Evolutionary conservation across 2,329 filamentous ascomycete genomes (phyloP), one percentile per base, ranked within the genome.

Genomic region (Conoideocrella luteorostrata): DNA sequence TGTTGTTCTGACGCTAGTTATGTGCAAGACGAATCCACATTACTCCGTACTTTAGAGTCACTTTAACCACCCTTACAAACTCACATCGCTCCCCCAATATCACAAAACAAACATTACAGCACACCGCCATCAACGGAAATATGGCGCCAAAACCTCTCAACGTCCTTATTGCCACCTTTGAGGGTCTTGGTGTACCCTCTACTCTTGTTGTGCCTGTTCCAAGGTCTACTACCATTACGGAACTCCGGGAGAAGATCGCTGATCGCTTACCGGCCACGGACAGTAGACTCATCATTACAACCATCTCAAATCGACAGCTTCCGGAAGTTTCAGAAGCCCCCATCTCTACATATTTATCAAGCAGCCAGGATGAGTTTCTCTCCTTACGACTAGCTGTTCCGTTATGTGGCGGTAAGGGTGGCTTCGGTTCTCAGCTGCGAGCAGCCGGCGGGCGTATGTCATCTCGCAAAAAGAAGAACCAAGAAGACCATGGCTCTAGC

Each of bases 381-480:
- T 84, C 89, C 0, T 76, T 98, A 4, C 87, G 89, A 43, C 79
- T 98, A 23, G 84, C 82, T 6, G 72, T 84, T 2, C 85, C 86
- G 5, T 69, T 96, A 30, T 86, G 84, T 54, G 93, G 94, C 69
- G 94, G 94, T 61, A 98, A 98, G 62, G 93, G 93, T 65, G 93
- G 93, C 58, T 98, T 98, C 62, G 93, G 93, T 43, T 97, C 91
- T 2, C 94, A 98, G 64, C 81, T 98, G 29, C 88, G 94, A 59
- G 93, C 94, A 0, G 93, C 93, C 3, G 93, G 94, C 60, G 93
- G 94, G 32, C 91, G 94, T 69, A 98, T 98, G 93, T 95, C 89
- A 3, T 91, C 87, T n/a, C 78, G 79, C 56, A 94, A 94, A 71
- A 93, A 91, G 74, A 84, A 84, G 58, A 84, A 84, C 44, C 80